A percentile compares a stretch with the other conserved stretches of the same genome.
These are phyloP conservation scores for Exophiala sp. DNA, from an alignment of 2,329 filamentous ascomycete genomes.

Conservation along the genomic window DNA sequence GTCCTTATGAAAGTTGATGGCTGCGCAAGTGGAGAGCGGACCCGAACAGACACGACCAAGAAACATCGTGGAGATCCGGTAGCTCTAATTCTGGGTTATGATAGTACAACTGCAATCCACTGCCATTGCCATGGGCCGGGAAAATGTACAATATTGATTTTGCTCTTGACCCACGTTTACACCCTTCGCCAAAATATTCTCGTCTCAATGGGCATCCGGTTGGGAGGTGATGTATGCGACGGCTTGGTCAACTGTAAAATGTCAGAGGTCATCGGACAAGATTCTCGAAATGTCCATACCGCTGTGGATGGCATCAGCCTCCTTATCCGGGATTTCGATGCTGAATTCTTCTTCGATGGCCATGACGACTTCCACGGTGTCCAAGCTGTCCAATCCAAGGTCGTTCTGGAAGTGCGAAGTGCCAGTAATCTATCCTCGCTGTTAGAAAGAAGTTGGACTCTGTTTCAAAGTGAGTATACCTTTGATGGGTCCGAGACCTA, in stretches of 20 bases:
- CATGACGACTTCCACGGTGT: slow-evolving; percentile 99
- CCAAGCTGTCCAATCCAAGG: slow-evolving; percentile 91
- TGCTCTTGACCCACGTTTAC: slow-evolving; percentile 18
- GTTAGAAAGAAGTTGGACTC: slow-evolving; percentile 21
- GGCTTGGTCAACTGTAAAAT: slow-evolving; percentile 72
- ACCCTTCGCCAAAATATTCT: slow-evolving; percentile 1
- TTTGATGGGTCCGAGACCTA: slow-evolving; percentile 50
- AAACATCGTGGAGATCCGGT: slow-evolving; percentile 20
- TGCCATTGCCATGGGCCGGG: slow-evolving; percentile 17
- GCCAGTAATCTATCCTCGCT: slow-evolving; percentile 63
- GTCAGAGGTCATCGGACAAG: slow-evolving; percentile 26
- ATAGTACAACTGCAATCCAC: slow-evolving; percentile 24
- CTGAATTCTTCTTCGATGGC: slow-evolving; percentile 95
- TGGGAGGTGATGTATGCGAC: slow-evolving; percentile 90
- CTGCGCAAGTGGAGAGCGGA: not conserved
- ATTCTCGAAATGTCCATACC: slow-evolving; percentile 53
- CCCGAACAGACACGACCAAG: slow-evolving; percentile 8
- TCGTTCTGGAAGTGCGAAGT: slow-evolving; percentile 93
- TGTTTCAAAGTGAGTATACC: slow-evolving; percentile 43
- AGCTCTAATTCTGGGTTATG: slow-evolving; percentile 21
- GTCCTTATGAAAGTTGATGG: slow-evolving; percentile 1
- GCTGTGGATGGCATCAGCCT: slow-evolving; percentile 88
- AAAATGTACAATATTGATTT: slow-evolving; percentile 24
- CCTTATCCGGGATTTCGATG: slow-evolving; percentile 98
- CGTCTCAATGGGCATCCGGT: slow-evolving; percentile 58